A percentile compares a stretch with the other conserved stretches of the same genome.
These are phyloP conservation scores for Pyricularia pennisetigena DNA, from an alignment of 2,329 filamentous ascomycete species.

Conservation along the genomic window DNA sequence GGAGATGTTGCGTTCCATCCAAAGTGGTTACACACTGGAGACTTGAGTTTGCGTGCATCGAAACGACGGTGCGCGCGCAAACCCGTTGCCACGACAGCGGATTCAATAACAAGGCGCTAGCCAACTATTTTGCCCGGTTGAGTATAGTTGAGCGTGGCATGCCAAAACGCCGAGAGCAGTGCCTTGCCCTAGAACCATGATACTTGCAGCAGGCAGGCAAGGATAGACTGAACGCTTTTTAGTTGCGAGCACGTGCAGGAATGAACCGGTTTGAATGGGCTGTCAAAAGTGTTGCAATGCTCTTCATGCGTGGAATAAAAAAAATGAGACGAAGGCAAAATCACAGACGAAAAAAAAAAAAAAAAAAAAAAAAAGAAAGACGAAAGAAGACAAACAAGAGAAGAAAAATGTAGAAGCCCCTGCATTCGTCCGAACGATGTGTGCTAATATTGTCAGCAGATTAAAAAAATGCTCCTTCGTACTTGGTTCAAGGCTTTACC, in stretches of 20 bases:
- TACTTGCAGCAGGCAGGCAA: not conserved
- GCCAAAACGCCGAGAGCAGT: not conserved
- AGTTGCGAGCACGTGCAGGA: not conserved
- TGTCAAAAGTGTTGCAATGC: not conserved
- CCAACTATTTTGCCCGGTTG: not conserved
- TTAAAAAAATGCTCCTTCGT: not conserved
- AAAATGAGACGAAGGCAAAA: not conserved
- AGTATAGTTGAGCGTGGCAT: not conserved
- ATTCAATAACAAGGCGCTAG: not conserved
- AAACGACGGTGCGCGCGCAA: not conserved
- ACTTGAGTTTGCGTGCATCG: not conserved
- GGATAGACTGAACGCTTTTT: not conserved
- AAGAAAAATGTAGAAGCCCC: not conserved
- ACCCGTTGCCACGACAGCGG: not conserved
- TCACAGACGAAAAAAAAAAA: not conserved
- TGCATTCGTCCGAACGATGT: not conserved
- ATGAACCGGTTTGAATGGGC: not conserved
- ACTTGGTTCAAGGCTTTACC: not conserved
- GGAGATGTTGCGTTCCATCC: not conserved
- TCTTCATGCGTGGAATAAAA: not conserved
- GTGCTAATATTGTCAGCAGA: not conserved
- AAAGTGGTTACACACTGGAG: not conserved
- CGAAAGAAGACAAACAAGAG: not conserved
- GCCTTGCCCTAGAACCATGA: not conserved
- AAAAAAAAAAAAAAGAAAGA: not conserved